Base-by-base conservation (phyloP, 169 alveolate genomes). In the Cardiosporidium cionae region DNA sequence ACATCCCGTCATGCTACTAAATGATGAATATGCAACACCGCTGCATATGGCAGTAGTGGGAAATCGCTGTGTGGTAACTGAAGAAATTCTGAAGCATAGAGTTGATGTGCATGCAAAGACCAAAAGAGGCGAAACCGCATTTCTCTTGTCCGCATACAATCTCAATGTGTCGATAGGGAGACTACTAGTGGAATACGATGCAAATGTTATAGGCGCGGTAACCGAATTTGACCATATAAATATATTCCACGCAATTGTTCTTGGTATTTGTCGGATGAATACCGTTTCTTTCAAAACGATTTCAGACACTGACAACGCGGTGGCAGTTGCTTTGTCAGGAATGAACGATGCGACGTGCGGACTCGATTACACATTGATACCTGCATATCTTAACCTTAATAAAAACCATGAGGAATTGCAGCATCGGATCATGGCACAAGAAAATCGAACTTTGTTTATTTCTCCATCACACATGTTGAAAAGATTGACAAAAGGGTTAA, bases 1-100 rank as follows among this genome's bases (percentile, higher is more conserved):
- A 6, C 70, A 86, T 1, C 83, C 76, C 27, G 90, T 89, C 22
- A 83, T 72, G 68, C 70, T 76, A 32, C 68, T 80, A 44, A 91
- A 91, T 73, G 83, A 58, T 23, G 96, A 91, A 72, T 90, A 91
- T 4, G 93, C 93, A n/a, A 87, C 90, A 25, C 92, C 96, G 32
- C 77, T 91, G 25, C 96, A 91, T 68, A 65, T 91, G 73, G 96
- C 96, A 9, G 52, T 86, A 7, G 85, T 80, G 32, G 96, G 95
- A 25, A 91, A 91, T 33, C 31, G 53, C 22, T n/a, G n/a, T n/a
- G n/a, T n/a, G n/a, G n/a, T n/a, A n/a, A n/a, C n/a, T n/a, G n/a
- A n/a, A n/a, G 93, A 84, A 54, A 90, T 90, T 2, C 94, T 89
- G 6, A 69, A 84, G 29, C 80, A 76, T 37, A 70, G 90, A 66